Evolutionary conservation across 2,329 filamentous ascomycete species (phyloP).

Genomic region (Colletotrichum shisoi): DNA sequence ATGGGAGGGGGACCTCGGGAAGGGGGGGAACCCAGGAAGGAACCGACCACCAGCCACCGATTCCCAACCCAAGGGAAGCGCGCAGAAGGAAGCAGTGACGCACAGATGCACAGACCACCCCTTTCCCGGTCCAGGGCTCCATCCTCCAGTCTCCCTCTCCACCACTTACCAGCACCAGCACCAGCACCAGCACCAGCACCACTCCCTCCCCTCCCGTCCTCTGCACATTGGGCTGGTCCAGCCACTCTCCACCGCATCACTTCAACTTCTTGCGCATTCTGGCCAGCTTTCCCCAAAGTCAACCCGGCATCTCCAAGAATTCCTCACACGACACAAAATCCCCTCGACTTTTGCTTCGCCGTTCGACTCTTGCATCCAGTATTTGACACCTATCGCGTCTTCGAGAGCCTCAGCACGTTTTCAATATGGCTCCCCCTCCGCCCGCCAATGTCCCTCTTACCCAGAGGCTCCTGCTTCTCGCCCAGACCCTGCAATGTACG

Average conservation of each 20-base stretch:
- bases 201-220: slow-evolving; percentile 32
- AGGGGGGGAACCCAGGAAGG: slow-evolving; percentile 8
- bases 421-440: slow-evolving; percentile 68
- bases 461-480: slow-evolving; percentile 79
- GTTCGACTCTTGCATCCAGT: slow-evolving; percentile 6
- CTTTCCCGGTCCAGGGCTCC: slow-evolving; percentile 34
- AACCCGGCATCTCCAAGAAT: slow-evolving; percentile 27
- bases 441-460: slow-evolving; percentile 72
- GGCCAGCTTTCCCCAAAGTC: slow-evolving; percentile 36
- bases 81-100: slow-evolving; percentile 35
- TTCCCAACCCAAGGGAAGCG: slow-evolving; percentile 12
- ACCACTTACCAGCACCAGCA: background rate
- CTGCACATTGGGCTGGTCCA: slow-evolving; percentile 15
- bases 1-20: background rate
- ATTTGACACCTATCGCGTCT: slow-evolving; percentile 10
- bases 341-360: slow-evolving; percentile 11
- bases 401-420: slow-evolving; percentile 2
- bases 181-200: slow-evolving; percentile 7
- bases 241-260: slow-evolving; percentile 36
- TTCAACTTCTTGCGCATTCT: slow-evolving; percentile 38
- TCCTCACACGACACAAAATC: slow-evolving; percentile 25
- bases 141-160: slow-evolving; percentile 15
- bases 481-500: slow-evolving; percentile 90
- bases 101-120: slow-evolving; percentile 38
- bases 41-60: slow-evolving; percentile 11